Evolutionary conservation across 106 monocot genomes (phyloP).

Genomic region (Apostasia ramifera): DNA sequence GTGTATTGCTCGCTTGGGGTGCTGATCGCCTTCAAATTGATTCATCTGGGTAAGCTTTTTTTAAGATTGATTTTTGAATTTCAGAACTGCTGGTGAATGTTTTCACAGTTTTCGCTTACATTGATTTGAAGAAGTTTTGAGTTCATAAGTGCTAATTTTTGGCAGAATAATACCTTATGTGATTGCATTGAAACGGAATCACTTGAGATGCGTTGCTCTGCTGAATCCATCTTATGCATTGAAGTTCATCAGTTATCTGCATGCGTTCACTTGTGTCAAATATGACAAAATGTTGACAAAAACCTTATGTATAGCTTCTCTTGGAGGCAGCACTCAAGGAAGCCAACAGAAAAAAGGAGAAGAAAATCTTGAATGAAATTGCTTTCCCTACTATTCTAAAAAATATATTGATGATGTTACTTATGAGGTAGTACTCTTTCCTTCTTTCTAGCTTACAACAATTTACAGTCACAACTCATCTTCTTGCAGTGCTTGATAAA

Average conservation of each 20-base stretch:
- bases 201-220: not conserved
- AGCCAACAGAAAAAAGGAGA: not conserved
- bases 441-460: too few species aligned
- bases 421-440: constrained; percentile 37
- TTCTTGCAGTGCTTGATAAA: too few species aligned
- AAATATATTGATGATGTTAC: constrained; percentile 40
- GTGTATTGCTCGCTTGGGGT: constrained; percentile 31
- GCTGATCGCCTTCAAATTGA: not conserved
- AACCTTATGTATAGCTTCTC: not conserved
- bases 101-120: not conserved
- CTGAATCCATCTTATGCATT: not conserved
- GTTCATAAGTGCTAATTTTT: not conserved
- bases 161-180: not conserved
- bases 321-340: not conserved
- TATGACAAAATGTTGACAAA: too few species aligned
- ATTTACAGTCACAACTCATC: too few species aligned
- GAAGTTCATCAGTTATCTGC: too few species aligned
- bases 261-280: too few species aligned
- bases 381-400: constrained; percentile 36
- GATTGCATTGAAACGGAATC: not conserved
- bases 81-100: not conserved
- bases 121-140: not conserved
- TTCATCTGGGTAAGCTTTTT: not conserved
- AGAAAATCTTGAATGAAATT: constrained; percentile 51
- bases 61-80: not conserved